Evolutionary conservation across 2,329 filamentous ascomycete species (phyloP), one percentile per base, ranked within the genome.

Genomic region (Sclerotinia spermophila): DNA sequence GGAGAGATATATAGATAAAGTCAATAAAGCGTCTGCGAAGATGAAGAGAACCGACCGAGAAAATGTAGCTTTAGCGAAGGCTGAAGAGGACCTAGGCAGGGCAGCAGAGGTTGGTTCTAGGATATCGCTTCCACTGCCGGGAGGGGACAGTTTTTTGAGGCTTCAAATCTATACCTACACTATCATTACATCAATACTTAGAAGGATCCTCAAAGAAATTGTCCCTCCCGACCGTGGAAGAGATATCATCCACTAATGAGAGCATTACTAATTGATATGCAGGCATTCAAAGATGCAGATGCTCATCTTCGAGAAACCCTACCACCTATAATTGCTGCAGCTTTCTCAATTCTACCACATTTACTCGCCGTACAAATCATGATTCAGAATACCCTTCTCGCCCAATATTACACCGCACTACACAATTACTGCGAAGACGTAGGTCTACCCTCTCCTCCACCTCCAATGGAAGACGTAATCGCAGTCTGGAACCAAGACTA

Each of bases 301-400:
- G 87, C 91, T 42, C 89, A 92, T 79, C 83, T 97, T 45, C 89
- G 89, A 76, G 83, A 88, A 73, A 88, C 86, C 24, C 86, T 96
- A 2, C 93, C 93, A 13, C 88, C 87, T 1, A 82, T 97, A 13
- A 87, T 94, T 67, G 82, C 86, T 4, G 89, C 91, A 15, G 86
- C 90, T 5, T 92, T 93, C 78, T 90, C 86, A 35, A 83, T 96
- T n/a, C 84, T 95, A 19, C 91, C 92, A 40, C 87, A 89, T 67
- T 83, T 96, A 30, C 84, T 94, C 17, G 85, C 86, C 55, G 85
- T 86, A 48, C 90, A 94, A 77, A 88, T 95, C 59, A 84, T 91
- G 77, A 89, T 94, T 40, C 92, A 95, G 79, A 94, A 94, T 78
- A 87, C 89, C 61, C 83, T 96, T 67, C 86, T 96, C 7, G 92